These are phyloP conservation scores for Dillenia suffruticosa DNA, from an alignment of 164 flowering plant genomes.

Conservation along the genomic window DNA sequence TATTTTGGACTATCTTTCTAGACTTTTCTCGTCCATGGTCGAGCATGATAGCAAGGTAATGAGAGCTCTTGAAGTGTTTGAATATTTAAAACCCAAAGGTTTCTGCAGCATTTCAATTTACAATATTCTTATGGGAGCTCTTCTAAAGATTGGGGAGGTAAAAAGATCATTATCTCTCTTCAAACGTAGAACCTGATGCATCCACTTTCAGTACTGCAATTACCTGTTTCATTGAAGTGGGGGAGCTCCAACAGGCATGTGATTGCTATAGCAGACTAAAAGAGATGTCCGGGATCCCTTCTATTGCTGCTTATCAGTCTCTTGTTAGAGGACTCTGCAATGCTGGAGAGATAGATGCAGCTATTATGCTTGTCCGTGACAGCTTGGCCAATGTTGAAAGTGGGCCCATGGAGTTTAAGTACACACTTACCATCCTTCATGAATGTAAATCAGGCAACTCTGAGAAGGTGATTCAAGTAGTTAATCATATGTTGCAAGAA, in stretches of 20 bases:
- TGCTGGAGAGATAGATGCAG: constrained; percentile 72
- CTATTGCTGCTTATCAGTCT: constrained; percentile 58
- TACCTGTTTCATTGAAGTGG: constrained; percentile 55
- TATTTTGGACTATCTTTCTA: constrained; percentile 48
- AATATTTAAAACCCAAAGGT: constrained; percentile 47
- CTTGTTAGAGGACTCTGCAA: constrained; percentile 76
- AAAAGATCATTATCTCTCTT: constrained; percentile 50
- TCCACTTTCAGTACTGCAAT: constrained; percentile 58
- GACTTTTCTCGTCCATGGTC: constrained; percentile 55
- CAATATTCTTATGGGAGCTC: constrained; percentile 68
- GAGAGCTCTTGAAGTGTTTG: constrained; percentile 55
- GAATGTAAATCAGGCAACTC: constrained; percentile 57
- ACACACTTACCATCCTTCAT: constrained; percentile 63
- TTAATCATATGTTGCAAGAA: constrained; percentile 77
- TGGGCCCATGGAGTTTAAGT: constrained; percentile 87
- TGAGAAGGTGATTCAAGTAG: constrained; percentile 63
- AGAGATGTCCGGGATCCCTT: constrained; percentile 54
- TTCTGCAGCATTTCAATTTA: constrained; percentile 51
- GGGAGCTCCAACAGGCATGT: constrained; percentile 64
- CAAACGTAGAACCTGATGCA: constrained; percentile 48
- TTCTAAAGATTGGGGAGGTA: constrained; percentile 46
- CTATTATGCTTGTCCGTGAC: constrained; percentile 72
- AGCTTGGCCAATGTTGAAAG: constrained; percentile 63
- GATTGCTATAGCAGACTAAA: constrained; percentile 53
- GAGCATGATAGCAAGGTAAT: constrained; percentile 31